Percentiles rank a stretch among this genome's conserved stretches.
Conservation (phyloP, 495 filamentous ascomycete genomes). For the Choiromyces venosus region DNA sequence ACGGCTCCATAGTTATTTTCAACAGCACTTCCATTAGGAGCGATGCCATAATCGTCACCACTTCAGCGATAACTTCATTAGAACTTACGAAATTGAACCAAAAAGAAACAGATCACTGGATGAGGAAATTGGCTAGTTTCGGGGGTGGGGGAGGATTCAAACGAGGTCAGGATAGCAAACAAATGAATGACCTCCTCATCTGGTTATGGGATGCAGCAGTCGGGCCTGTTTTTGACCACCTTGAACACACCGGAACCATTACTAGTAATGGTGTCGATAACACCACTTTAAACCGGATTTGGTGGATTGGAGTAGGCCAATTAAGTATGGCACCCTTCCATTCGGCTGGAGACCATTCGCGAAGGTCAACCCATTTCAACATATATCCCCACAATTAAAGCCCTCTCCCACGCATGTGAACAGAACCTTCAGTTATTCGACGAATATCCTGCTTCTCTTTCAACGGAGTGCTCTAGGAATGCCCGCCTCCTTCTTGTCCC, state of each 20-base stretch:
- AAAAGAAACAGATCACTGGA: not conserved
- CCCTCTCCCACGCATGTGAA: constrained; percentile 11
- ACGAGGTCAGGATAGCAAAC: constrained; percentile 11
- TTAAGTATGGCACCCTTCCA: constrained; percentile 16
- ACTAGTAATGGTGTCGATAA: too few species aligned
- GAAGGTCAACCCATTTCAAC: constrained; percentile 5
- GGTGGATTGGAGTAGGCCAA: constrained; percentile 17
- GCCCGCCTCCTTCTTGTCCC: constrained; percentile 18
- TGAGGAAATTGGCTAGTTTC: constrained; percentile 4
- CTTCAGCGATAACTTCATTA: constrained; percentile 10
- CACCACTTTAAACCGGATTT: too few species aligned
- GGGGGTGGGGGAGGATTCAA: not conserved
- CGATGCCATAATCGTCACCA: constrained; percentile 32
- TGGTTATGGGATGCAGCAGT: too few species aligned
- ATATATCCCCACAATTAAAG: constrained; percentile 9
- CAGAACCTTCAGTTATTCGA: constrained; percentile 1
- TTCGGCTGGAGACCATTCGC: constrained; percentile 5
- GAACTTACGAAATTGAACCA: not conserved
- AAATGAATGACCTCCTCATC: constrained; percentile 14
- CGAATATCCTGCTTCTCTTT: not conserved
- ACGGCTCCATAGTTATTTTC: constrained; percentile 23
- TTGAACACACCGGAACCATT: too few species aligned
- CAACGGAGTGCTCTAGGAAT: not conserved
- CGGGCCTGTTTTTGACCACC: constrained; percentile 11
- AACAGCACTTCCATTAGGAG: constrained; percentile 12